Evolutionary conservation across 495 filamentous ascomycete species (phyloP).

Genomic region (Hyaloscypha finlandica): DNA sequence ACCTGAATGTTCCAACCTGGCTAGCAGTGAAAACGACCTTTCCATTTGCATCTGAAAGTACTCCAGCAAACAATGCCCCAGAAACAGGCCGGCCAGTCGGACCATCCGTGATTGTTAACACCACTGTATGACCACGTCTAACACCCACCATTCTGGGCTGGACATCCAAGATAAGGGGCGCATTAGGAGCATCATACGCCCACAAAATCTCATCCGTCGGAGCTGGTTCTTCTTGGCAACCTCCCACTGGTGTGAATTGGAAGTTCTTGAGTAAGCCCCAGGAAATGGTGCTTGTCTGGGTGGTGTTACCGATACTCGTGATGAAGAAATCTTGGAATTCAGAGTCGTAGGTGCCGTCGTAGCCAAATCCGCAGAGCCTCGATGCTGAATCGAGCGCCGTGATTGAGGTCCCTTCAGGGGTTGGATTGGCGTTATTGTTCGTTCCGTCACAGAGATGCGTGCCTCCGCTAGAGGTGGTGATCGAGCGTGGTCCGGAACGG

Average conservation of each 20-base stretch:
- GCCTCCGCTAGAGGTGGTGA: not conserved
- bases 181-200: constrained; percentile 5
- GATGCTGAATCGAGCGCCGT: not conserved
- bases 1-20: not conserved
- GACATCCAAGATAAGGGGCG: not conserved
- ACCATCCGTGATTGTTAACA: constrained; percentile 3
- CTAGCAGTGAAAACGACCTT: not conserved
- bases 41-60: not conserved
- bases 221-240: not conserved
- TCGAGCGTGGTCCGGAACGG: not conserved
- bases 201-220: constrained; percentile 3
- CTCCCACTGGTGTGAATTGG: not conserved
- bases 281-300: not conserved
- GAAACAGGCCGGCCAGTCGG: not conserved
- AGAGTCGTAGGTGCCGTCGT: not conserved
- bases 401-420: not conserved
- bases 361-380: not conserved
- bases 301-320: not conserved
- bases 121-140: not conserved
- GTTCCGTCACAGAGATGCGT: not conserved
- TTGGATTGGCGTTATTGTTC: not conserved
- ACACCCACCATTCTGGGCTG: not conserved
- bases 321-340: constrained; percentile 1
- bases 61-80: not conserved
- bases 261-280: constrained; percentile 8